These are phyloP conservation scores for Brasenia schreberi DNA, from an alignment of 164 flowering plant genomes.

Conservation along the genomic window DNA sequence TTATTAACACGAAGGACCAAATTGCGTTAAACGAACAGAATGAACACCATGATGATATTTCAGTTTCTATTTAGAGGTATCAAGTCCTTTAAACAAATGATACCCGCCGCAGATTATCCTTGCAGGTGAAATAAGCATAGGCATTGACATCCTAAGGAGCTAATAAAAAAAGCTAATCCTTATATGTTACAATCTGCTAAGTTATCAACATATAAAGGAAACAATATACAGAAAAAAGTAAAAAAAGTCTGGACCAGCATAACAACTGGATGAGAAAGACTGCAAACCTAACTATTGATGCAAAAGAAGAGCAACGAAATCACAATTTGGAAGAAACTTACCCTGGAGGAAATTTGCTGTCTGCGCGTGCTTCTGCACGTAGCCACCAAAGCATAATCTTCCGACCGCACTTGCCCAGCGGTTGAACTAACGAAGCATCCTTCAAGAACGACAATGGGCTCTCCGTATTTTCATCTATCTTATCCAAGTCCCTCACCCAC, in stretches of 20 bases:
- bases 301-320: not conserved
- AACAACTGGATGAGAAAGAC: not conserved
- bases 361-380: constrained; percentile 91
- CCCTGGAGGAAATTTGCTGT: constrained; percentile 94
- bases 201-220: too few species aligned
- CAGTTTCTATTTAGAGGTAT: too few species aligned
- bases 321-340: constrained; percentile 13
- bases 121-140: too few species aligned
- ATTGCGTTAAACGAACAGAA: too few species aligned
- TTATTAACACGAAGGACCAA: too few species aligned
- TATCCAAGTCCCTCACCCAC: constrained; percentile 65
- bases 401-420: constrained; percentile 89
- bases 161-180: too few species aligned
- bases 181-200: too few species aligned
- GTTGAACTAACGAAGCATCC: constrained; percentile 71
- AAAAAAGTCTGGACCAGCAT: not conserved
- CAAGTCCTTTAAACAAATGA: too few species aligned
- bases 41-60: too few species aligned
- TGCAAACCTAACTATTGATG: not conserved
- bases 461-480: constrained; percentile 28
- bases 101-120: too few species aligned
- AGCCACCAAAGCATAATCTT: constrained; percentile 97
- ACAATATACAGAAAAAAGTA: too few species aligned
- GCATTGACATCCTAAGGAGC: too few species aligned
- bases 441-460: constrained; percentile 67